Base-by-base conservation (phyloP, 345 rosid genomes). In the Euphorbia peplus region DNA sequence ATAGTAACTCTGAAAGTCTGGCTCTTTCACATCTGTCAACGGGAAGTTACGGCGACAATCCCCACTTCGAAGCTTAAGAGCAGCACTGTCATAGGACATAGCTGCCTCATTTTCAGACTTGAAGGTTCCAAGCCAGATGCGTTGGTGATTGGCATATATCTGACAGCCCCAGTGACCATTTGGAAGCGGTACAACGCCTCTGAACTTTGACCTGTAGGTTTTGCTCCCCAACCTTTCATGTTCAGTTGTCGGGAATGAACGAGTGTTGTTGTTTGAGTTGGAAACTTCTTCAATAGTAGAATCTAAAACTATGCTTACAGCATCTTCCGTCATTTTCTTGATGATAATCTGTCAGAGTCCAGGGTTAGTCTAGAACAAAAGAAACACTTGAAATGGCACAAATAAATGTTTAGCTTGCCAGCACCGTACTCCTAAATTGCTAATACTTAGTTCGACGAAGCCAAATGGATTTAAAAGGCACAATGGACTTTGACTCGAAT, bases 61-160 rank as follows among this genome's bases (percentile, higher is more conserved):
- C n/a, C 78, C 71, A 18, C 64, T 70, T 14, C 86, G 81, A 29
- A 85, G 83, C 77, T 80, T 85, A 66, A 87, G 64, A 1, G 87
- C 81, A 0, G 95, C 91, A 0, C 86, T 87, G 44, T 89, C 90
- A 26, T 87, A 89, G 5, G 91, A 90, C 87, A 81, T 80, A 3
- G 91, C 91, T 0, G 90, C 95, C 28, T 85, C 91, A 57, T 57
- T 55, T 30, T 85, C 90, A 0, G 87, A 66, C 35, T 73, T 85
- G 70, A 87, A 89, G n/a, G 91, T 87, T n/a, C 95, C 95, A 0
- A 89, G 87, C 91, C 95, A 89, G 26, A 82, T 76, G 29, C 91
- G 70, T 25, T 75, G 73, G 71, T 79, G 85, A 39, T 83, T 79
- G 50, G 83, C 80, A 13, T 87, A 87, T 25, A 87, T 81, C 66